Base-by-base conservation (phyloP, 2,329 filamentous ascomycete species). In the Neurospora crassa region DNA sequence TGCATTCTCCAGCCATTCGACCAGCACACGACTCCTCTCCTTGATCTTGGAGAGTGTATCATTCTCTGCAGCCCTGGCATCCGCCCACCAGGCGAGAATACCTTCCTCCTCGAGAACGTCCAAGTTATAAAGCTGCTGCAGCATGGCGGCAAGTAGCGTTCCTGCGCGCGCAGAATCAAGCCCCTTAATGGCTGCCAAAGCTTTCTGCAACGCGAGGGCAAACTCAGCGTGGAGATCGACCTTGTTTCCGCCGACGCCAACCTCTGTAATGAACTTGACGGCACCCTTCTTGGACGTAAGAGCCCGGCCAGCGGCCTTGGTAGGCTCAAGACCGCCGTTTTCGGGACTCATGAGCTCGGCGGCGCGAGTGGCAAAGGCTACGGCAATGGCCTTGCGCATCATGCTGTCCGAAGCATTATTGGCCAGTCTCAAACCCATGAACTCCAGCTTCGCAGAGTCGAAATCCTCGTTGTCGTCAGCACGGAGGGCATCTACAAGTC, bases 31-130 rank as follows among this genome's bases (percentile, higher is more conserved):
- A 71, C 92, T 93, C 82, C 92, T 92, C 73, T 87, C 88, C 79
- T 90, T 90, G 18, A 97, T 88, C 68, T 83, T 86, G 72, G 81
- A 81, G 90, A 97, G 88, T 70, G 88, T 87, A 70, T 92, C 91
- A 16, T 85, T 89, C 70, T 89, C 89, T 34, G 82, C 86, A 6
- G 91, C 90, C 77, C 90, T 80, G 68, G 87, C 85, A 79, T 97
- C 91, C 24, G 85, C 87, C 94, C 94, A 98, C 96, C 96, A 99
- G 68, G 87, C 87, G 76, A 95, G 83, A 75, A 97, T 92, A 0
- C 92, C 94, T 59, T 97, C 94, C 78, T 97, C 93, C 79, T 97
- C 93, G 1, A 97, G 82, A 18, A 97, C 86, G 75, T 98, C 96
- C 68, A 92, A 81, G 75, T 92, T 89, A 79, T 97, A 96, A 69